These are phyloP conservation scores for Fusarium decemcellulare DNA, from an alignment of 2,329 filamentous ascomycete species.

Conservation along the genomic window DNA sequence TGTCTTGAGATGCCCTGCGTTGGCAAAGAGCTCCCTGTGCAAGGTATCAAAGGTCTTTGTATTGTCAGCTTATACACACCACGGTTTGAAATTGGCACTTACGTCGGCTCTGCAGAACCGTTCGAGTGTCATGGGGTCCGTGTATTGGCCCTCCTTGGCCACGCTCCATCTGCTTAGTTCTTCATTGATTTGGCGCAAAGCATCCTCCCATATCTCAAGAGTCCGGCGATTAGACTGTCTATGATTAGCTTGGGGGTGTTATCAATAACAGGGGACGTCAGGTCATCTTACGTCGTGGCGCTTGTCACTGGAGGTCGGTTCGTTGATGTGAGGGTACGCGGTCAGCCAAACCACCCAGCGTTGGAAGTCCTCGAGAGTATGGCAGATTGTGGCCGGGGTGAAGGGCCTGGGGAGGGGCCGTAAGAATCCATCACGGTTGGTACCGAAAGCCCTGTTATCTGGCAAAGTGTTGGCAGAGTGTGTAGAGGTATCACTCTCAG, in stretches of 20 bases:
- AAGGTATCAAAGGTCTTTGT: no score
- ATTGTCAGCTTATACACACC: no score
- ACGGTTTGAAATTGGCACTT: background rate
- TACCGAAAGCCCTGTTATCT: no score
- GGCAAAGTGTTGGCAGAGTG: no score
- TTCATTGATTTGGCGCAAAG: no score
- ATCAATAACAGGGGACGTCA: no score
- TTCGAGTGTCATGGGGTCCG: background rate
- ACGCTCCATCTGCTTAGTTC: no score
- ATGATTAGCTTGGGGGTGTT: background rate
- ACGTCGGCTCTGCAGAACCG: background rate
- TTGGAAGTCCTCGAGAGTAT: background rate
- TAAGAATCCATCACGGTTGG: no score
- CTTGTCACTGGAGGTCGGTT: no score
- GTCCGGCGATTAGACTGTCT: background rate
- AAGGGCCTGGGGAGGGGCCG: background rate
- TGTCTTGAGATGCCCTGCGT: background rate
- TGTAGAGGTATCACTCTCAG: no score
- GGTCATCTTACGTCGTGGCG: no score
- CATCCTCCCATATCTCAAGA: background rate
- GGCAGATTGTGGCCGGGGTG: background rate
- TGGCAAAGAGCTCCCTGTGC: background rate
- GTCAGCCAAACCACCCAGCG: background rate
- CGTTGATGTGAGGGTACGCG: background rate
- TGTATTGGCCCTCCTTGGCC: no score